phyloP scores from a whole-genome alignment of 75 land plant species.

The Ceratopteris richardii region DNA sequence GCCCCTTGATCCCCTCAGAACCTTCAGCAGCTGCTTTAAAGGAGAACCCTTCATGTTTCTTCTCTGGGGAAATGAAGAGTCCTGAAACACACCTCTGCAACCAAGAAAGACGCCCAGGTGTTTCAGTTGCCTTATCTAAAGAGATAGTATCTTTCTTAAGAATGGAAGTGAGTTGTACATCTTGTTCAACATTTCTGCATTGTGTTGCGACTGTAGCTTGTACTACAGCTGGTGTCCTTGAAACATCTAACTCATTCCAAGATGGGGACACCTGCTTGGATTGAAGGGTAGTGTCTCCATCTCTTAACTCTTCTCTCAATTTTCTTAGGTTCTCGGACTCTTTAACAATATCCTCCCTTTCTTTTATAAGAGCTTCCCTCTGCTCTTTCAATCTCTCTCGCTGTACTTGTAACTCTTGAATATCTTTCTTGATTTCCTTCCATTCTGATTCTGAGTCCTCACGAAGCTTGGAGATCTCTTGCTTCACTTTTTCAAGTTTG shows the following conservation, averaged over 20 bases:
- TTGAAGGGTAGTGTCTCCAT: slow-evolving; percentile 1
- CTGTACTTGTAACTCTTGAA: slow-evolving; percentile 56
- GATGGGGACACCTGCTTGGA: not conserved
- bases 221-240: slow-evolving; percentile 9
- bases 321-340: slow-evolving; percentile 45
- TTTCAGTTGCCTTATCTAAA: slow-evolving; percentile 9
- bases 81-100: slow-evolving; percentile 50
- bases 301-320: slow-evolving; percentile 3
- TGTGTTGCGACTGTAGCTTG: slow-evolving; percentile 9
- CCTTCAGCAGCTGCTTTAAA: not conserved
- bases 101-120: slow-evolving; percentile 49
- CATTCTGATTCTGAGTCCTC: slow-evolving; percentile 44
- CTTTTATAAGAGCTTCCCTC: slow-evolving; percentile 44
- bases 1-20: not conserved
- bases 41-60: slow-evolving; percentile 15
- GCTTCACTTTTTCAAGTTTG: slow-evolving; percentile 45
- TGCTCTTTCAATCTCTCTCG: slow-evolving; percentile 57
- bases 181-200: slow-evolving; percentile 6
- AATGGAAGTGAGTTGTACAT: not conserved
- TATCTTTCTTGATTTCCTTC: slow-evolving; percentile 61
- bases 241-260: slow-evolving; percentile 1
- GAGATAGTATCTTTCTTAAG: not conserved
- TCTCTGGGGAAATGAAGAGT: slow-evolving; percentile 36
- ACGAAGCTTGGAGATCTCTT: slow-evolving; percentile 28
- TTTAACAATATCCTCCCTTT: slow-evolving; percentile 38